Base-by-base conservation (phyloP, 2,329 filamentous ascomycete genomes). In the Penicillium sp. region DNA sequence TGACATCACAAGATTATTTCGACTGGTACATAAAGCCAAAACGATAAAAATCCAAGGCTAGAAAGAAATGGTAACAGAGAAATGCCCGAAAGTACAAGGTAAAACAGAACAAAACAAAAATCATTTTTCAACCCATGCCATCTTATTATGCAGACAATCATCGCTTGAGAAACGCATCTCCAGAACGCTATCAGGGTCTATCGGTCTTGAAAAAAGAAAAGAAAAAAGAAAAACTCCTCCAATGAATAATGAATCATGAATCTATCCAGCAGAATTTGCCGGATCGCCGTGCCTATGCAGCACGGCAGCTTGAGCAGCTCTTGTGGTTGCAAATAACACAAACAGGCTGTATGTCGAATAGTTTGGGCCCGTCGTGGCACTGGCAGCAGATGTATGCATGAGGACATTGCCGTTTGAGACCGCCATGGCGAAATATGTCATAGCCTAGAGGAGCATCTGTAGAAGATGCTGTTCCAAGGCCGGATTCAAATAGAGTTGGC, bases 341-440 rank as follows among this genome's bases (percentile, higher is more conserved):
- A 20, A 38, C 46, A 2, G 68, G 64, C 45, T 76, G 70, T 28
- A 58, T 45, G 11, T 69, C 62, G 59, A 61, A 74, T 40, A 73
- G 60, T 52, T 75, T 75, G 0, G 73, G 73, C 0, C 73, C 73
- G 43, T 75, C 72, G 1, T 64, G 40, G 58, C 73, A 76, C 4
- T 58, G 1, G 65, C 73, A 76, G 63, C 73, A 76, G 55, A 71
- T 65, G 47, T 72, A 76, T 60, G 72, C 60, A 9, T 63, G 66
- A 1, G 59, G 45, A 50, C 35, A 8, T 57, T 59, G 16, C 20
- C 45, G 50, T 24, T 16, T 38, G 11, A 47, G 11, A n/a, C 45
- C 52, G 14, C 52, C 40, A 50, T 48, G 42, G 9, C 55, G 47
- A 52, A 55, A 49, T 40, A 40, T 47, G 8, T 50, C 52, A 3